A percentile compares a stretch with the other conserved stretches of the same genome.
Conservation (phyloP, 352 stramenopile genomes). For the Phytophthora citrophthora region DNA sequence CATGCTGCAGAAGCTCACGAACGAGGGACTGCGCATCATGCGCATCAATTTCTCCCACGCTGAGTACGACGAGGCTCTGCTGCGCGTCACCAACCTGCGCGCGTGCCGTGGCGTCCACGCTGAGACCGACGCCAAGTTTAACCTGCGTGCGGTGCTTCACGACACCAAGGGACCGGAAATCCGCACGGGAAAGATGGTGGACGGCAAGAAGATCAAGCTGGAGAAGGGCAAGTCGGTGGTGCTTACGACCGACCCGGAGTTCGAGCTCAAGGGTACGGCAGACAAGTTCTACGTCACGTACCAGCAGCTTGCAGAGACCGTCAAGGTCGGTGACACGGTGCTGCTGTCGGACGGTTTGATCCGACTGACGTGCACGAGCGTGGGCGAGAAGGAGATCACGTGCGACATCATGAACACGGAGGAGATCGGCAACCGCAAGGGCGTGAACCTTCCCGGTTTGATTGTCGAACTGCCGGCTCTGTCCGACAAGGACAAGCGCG, state of each 20-base stretch:
- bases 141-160: slow-evolving; percentile 92
- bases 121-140: slow-evolving; percentile 74
- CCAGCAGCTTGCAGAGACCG: slow-evolving; percentile 83
- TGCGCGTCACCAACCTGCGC: slow-evolving; percentile 79
- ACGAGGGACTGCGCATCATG: slow-evolving; percentile 92
- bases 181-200: slow-evolving; percentile 91
- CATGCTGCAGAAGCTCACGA: slow-evolving; percentile 85
- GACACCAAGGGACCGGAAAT: slow-evolving; percentile 97
- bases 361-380: slow-evolving; percentile 79
- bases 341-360: slow-evolving; percentile 94
- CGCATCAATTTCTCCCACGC: slow-evolving; percentile 97
- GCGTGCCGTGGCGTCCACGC: slow-evolving; percentile 86
- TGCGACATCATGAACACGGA: slow-evolving; percentile 95
- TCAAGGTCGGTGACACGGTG: slow-evolving; percentile 87
- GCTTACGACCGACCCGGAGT: slow-evolving; percentile 87
- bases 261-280: slow-evolving; percentile 76
- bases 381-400: slow-evolving; percentile 75
- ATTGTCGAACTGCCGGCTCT: slow-evolving; percentile 96
- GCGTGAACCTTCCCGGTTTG: slow-evolving; percentile 96
- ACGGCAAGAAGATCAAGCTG: slow-evolving; percentile 88
- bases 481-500: slow-evolving; percentile 96
- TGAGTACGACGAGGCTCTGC: slow-evolving; percentile 83
- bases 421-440: slow-evolving; percentile 95
- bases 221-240: slow-evolving; percentile 86
- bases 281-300: slow-evolving; percentile 95